Conservation (phyloP, 1,284 basidiomycete genomes). For the Ganoderma leucocontextum region DNA sequence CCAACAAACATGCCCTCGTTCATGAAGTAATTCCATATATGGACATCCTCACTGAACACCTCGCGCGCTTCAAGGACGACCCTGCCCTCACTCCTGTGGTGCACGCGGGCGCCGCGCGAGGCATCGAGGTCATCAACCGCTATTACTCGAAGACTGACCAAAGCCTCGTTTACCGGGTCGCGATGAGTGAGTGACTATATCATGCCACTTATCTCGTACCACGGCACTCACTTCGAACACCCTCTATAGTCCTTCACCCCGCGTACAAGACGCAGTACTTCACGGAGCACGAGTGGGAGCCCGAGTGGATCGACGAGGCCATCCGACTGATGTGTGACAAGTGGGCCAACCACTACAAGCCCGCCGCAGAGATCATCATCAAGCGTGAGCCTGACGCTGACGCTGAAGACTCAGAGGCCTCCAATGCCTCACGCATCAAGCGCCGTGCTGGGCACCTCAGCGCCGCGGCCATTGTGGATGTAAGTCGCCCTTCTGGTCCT, state of each 20-base stretch:
- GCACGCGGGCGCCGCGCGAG: not conserved
- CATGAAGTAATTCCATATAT: not conserved
- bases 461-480: not conserved
- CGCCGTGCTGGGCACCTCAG: too few species aligned
- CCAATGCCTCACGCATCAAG: too few species aligned
- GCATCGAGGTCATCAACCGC: not conserved
- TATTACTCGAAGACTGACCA: not conserved
- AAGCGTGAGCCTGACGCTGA: too few species aligned
- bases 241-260: not conserved
- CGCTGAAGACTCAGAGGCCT: too few species aligned
- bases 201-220: too few species aligned
- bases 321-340: not conserved
- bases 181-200: not conserved
- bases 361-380: too few species aligned
- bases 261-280: not conserved
- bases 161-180: not conserved
- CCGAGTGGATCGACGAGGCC: not conserved
- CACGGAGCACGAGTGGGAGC: not conserved
- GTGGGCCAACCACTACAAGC: too few species aligned
- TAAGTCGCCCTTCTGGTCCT: not conserved
- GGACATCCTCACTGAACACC: not conserved
- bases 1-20: not conserved
- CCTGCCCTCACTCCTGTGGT: not conserved
- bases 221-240: too few species aligned
- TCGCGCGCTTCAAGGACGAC: not conserved